Conservation (phyloP, 2,329 filamentous ascomycete species). For the Fusarium gaditjirri region DNA sequence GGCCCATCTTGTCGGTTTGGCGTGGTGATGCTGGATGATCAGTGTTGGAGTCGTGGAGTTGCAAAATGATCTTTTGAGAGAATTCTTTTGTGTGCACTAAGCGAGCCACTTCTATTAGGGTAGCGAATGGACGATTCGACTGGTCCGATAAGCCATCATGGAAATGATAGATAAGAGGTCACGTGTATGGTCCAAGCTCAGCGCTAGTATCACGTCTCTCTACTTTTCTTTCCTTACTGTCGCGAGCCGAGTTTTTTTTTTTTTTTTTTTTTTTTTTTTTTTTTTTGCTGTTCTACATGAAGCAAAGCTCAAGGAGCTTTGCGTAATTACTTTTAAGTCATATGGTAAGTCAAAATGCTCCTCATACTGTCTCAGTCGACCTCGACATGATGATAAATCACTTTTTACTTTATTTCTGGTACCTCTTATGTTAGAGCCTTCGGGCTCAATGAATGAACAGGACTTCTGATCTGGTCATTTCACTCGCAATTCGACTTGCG, state of each 20-base stretch:
- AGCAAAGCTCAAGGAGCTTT: background rate
- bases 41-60: conserved; percentile 52
- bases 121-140: conserved; percentile 38
- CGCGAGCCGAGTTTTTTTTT: conserved; percentile 25
- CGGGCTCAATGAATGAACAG: conserved; percentile 80
- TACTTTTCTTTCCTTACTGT: conserved; percentile 28
- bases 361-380: conserved; percentile 35
- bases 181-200: conserved; percentile 27
- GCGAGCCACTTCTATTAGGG: conserved; percentile 57
- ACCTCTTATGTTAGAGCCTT: conserved; percentile 93
- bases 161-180: background rate
- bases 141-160: background rate
- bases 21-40: conserved; percentile 47
- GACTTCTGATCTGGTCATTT: conserved; percentile 75
- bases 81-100: conserved; percentile 10
- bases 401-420: conserved; percentile 82
- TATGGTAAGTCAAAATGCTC: conserved; percentile 49
- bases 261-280: conserved; percentile 31
- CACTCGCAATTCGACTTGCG: conserved; percentile 7
- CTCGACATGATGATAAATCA: conserved; percentile 76
- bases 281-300: conserved; percentile 1
- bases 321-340: background rate
- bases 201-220: conserved; percentile 32
- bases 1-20: conserved; percentile 79
- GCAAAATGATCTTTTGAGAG: conserved; percentile 45